Evolutionary conservation across 345 rosid genomes (phyloP).

Genomic region (Citropsis articulata): DNA sequence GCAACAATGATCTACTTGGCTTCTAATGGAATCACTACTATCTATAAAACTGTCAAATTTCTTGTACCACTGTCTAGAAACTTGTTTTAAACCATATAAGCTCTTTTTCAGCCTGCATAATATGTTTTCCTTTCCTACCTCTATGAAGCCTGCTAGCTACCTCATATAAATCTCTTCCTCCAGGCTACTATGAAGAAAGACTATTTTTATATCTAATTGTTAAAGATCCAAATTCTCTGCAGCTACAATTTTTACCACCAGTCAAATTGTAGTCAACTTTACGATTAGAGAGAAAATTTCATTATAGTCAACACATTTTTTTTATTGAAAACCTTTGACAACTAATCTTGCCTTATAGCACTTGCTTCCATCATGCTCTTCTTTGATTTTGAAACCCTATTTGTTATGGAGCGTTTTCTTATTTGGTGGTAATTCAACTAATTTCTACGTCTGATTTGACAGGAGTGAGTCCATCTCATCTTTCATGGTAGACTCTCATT

Average conservation of each 20-base stretch:
- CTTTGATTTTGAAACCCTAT: not conserved
- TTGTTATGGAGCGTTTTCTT: not conserved
- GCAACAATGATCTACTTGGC: not conserved
- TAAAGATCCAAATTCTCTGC: not conserved
- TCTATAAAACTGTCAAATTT: not conserved
- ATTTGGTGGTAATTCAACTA: not conserved
- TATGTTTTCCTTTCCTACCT: no score
- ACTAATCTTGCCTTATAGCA: no score
- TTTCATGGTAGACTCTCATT: not conserved
- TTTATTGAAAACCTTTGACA: not conserved
- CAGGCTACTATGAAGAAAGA: fast-evolving
- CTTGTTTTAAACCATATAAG: not conserved
- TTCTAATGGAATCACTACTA: not conserved
- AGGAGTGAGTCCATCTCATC: not conserved
- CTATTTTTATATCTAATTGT: no score
- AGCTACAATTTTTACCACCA: not conserved
- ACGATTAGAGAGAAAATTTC: not conserved
- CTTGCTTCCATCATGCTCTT: no score
- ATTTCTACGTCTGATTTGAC: not conserved
- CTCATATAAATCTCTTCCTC: no score
- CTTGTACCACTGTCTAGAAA: not conserved
- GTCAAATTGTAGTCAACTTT: not conserved
- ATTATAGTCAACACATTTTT: not conserved
- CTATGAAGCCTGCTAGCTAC: not conserved
- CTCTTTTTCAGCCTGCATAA: not conserved